Conservation (phyloP, 2,329 filamentous ascomycete species). For the Cadophora malorum region DNA sequence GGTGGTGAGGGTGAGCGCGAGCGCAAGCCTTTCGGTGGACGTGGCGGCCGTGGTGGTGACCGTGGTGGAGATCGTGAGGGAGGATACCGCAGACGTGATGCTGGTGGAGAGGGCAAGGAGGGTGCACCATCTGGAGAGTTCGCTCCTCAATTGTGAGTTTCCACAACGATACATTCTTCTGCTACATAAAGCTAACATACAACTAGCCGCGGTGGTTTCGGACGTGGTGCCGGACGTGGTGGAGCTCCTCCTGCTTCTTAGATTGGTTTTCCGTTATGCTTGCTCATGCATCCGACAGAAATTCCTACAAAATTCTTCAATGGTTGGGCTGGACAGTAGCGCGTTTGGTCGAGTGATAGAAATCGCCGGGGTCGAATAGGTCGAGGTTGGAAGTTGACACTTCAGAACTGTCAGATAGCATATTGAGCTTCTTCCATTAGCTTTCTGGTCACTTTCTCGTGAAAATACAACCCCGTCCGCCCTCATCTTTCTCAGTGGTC, state of each 20-base stretch:
- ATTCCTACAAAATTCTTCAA: slow-evolving; percentile 42
- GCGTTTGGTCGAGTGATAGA: slow-evolving; percentile 56
- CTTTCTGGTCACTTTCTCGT: slow-evolving; percentile 35
- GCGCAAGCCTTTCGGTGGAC: slow-evolving; percentile 80
- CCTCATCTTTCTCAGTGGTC: neutral
- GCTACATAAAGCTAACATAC: slow-evolving; percentile 46
- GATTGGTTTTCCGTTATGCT: slow-evolving; percentile 42
- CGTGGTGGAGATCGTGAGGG: slow-evolving; percentile 79
- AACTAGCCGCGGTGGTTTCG: slow-evolving; percentile 80
- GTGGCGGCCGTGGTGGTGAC: slow-evolving; percentile 70
- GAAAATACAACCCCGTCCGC: slow-evolving; percentile 28
- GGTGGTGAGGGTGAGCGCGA: slow-evolving; percentile 81
- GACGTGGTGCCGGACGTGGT: slow-evolving; percentile 76
- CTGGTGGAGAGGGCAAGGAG: slow-evolving; percentile 85
- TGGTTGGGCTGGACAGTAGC: slow-evolving; percentile 54
- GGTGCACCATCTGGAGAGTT: slow-evolving; percentile 91
- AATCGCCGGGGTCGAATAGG: slow-evolving; percentile 54
- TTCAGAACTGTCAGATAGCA: slow-evolving; percentile 49
- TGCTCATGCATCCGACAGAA: slow-evolving; percentile 47
- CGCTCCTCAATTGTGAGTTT: slow-evolving; percentile 82
- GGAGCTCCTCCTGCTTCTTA: slow-evolving; percentile 64
- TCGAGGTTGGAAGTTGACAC: slow-evolving; percentile 53
- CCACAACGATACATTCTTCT: slow-evolving; percentile 8
- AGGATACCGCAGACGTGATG: slow-evolving; percentile 90
- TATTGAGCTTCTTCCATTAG: slow-evolving; percentile 46